phyloP scores from a whole-genome alignment of 441 rosid genomes.

The Erodium texanum region DNA sequence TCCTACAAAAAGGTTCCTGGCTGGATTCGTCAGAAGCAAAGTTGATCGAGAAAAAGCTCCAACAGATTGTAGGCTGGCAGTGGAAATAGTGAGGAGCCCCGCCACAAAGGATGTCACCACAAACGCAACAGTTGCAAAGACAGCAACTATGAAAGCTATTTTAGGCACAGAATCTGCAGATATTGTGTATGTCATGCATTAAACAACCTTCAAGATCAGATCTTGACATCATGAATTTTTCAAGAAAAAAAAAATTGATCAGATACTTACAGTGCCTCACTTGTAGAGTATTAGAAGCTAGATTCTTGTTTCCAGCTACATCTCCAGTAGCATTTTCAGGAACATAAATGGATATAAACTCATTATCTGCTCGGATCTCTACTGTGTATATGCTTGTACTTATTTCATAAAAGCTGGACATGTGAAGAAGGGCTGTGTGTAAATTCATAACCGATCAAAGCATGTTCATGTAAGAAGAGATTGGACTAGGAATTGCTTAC shows the following conservation, averaged over 20 bases:
- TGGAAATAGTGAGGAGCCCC: conserved; percentile 70
- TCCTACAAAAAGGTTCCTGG: conserved; percentile 75
- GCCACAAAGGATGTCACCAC: conserved; percentile 47
- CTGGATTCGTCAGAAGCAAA: conserved; percentile 49
- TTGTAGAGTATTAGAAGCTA: conserved; percentile 61
- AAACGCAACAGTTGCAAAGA: conserved; percentile 47
- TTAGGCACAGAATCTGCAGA: conserved; percentile 56
- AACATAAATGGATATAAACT: conserved; percentile 39
- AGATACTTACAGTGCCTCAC: conserved; percentile 65
- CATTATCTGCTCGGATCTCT: conserved; percentile 52
- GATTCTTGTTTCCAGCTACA: conserved; percentile 78
- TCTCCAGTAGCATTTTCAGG: conserved; percentile 74
- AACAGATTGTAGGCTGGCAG: conserved; percentile 66
- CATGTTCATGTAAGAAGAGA: neutral
- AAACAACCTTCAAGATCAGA: too few relatives aligned
- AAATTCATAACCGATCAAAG: too few relatives aligned
- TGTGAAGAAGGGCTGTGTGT: conserved; percentile 4
- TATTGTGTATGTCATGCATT: conserved; percentile 4
- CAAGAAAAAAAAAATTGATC: conserved; percentile 4
- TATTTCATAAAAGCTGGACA: conserved; percentile 63
- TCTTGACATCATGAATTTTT: too few relatives aligned
- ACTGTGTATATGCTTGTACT: conserved; percentile 48
- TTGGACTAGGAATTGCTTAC: conserved; percentile 34
- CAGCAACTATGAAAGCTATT: conserved; percentile 40
- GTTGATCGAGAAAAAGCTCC: conserved; percentile 59